phyloP scores from a whole-genome alignment of 176 grass and related monocot genomes.

The Avena insularis region DNA sequence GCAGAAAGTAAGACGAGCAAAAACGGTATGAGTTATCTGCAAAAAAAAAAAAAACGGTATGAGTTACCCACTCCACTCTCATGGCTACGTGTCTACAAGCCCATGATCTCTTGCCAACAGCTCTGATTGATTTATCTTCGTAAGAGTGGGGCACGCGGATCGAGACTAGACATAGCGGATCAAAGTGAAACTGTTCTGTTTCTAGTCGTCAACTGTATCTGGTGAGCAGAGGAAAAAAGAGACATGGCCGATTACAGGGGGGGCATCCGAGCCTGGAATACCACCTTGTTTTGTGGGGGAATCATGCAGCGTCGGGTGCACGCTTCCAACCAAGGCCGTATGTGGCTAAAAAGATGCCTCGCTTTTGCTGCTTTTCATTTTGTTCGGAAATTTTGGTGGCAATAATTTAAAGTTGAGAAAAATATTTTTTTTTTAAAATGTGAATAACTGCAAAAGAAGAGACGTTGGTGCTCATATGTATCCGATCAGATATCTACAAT shows the following conservation, averaged over 20 bases:
- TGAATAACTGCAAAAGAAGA: no score
- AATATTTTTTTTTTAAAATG: no score
- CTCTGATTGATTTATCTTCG: background rate
- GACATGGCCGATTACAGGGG: background rate
- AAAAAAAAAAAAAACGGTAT: background rate
- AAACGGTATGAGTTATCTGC: background rate
- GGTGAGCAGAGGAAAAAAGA: background rate
- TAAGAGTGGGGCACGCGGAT: background rate
- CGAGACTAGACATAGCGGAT: background rate
- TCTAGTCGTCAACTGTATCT: background rate
- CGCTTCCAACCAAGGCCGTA: background rate
- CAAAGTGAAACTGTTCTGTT: background rate
- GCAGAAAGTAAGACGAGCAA: background rate
- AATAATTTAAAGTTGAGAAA: no score
- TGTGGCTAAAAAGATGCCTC: background rate
- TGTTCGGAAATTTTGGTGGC: background rate
- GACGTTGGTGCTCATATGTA: no score
- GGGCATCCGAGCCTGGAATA: background rate
- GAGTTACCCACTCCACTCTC: no score
- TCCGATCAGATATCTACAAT: no score
- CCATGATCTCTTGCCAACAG: no score
- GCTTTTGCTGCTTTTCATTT: no score
- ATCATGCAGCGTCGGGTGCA: slow-evolving; percentile 17
- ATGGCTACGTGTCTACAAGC: background rate
- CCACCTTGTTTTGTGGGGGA: slow-evolving; percentile 34